phyloP scores from a whole-genome alignment of 129 eudicot genomes.

The Glebionis coronaria region DNA sequence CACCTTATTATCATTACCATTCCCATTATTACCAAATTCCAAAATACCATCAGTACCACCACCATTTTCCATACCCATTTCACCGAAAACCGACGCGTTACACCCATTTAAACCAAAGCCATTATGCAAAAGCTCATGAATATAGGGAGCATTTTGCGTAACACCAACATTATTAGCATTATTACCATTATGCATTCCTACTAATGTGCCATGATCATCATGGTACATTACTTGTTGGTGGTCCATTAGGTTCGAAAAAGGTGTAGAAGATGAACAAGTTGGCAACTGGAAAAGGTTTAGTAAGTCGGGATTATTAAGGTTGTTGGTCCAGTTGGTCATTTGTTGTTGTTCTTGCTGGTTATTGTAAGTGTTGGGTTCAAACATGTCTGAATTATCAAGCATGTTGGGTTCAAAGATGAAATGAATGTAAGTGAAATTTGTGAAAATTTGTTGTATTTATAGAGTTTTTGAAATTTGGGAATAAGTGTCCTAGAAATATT shows the following conservation, averaged over 20 bases:
- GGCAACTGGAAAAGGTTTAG: slow-evolving; percentile 64
- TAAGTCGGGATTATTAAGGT: slow-evolving; percentile 36
- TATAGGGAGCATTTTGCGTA: too few species aligned
- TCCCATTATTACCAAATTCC: slow-evolving; percentile 20
- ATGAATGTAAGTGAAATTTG: neutral
- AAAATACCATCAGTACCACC: slow-evolving; percentile 31
- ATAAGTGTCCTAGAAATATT: too few species aligned
- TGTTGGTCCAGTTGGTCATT: slow-evolving; percentile 19
- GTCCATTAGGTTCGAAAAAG: slow-evolving; percentile 38
- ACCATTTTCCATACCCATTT: slow-evolving; percentile 44
- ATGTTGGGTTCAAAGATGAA: slow-evolving; percentile 13
- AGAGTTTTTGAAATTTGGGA: too few species aligned
- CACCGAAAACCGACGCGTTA: slow-evolving; percentile 41
- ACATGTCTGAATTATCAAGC: slow-evolving; percentile 43
- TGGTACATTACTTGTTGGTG: slow-evolving; percentile 29
- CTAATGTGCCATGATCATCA: slow-evolving; percentile 26
- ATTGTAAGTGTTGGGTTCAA: slow-evolving; percentile 31
- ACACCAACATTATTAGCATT: too few species aligned
- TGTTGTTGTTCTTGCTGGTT: slow-evolving; percentile 28
- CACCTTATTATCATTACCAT: too few species aligned
- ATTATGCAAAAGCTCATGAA: neutral
- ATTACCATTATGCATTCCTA: too few species aligned
- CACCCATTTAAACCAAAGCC: slow-evolving; percentile 43
- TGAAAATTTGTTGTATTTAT: too few species aligned
- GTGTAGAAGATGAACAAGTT: slow-evolving; percentile 48